Evolutionary conservation across 495 filamentous ascomycete species (phyloP).

Genomic region (Aspergillus cavernicola): DNA sequence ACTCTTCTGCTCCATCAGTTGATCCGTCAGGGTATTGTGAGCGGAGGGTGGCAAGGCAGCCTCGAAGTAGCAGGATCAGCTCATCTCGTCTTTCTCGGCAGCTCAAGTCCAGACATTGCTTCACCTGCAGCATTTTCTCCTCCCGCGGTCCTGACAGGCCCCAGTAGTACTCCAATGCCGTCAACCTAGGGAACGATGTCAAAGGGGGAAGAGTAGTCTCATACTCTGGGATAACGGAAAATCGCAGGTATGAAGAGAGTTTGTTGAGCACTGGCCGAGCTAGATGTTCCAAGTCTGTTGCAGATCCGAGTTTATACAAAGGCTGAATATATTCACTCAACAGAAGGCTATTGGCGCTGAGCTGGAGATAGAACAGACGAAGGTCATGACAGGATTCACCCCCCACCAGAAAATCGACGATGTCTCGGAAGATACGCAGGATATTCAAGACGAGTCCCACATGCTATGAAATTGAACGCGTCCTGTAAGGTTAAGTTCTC

Average conservation of each 20-base stretch:
- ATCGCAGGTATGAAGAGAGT: background rate
- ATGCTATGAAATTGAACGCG: background rate
- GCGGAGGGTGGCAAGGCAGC: background rate
- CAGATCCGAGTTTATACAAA: background rate
- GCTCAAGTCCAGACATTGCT: slow-evolving; percentile 6
- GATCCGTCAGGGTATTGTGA: background rate
- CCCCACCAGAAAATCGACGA: background rate
- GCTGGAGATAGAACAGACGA: slow-evolving; percentile 2
- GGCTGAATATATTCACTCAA: background rate
- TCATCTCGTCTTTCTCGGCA: slow-evolving; percentile 1
- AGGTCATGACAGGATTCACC: background rate
- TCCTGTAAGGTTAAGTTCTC: background rate
- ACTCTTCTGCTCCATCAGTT: background rate
- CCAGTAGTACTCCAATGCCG: slow-evolving; percentile 4
- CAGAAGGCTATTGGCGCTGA: slow-evolving; percentile 4
- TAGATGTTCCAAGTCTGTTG: background rate
- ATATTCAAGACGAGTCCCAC: background rate
- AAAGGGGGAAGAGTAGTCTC: background rate
- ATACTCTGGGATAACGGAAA: background rate
- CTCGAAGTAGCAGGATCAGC: slow-evolving; percentile 1
- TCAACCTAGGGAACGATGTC: background rate
- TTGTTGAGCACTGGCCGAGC: background rate
- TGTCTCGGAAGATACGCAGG: slow-evolving; percentile 2
- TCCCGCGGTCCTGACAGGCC: background rate
- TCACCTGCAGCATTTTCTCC: background rate